These are phyloP conservation scores for Anaeramoeba flamelloides DNA, from an alignment of 78 protist species.

Conservation along the genomic window DNA sequence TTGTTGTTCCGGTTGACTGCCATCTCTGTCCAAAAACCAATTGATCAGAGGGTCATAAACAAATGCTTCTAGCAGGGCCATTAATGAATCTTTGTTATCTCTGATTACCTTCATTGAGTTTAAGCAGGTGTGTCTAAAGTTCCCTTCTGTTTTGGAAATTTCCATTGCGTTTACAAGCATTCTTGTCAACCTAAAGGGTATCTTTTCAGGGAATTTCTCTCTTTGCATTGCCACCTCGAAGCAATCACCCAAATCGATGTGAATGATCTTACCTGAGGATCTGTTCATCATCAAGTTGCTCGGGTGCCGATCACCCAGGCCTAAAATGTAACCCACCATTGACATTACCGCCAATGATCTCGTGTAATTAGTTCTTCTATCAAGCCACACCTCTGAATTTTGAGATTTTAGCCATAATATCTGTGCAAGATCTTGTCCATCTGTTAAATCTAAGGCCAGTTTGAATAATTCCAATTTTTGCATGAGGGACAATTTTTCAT, in stretches of 20 bases:
- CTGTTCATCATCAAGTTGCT: neutral
- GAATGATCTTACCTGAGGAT: neutral
- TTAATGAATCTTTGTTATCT: too few species aligned
- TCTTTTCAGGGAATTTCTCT: neutral
- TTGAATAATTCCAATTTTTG: neutral
- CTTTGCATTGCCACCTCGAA: neutral
- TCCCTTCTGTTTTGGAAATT: neutral
- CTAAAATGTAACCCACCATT: neutral
- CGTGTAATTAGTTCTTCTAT: neutral
- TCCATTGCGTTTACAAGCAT: neutral
- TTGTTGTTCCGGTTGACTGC: too few species aligned
- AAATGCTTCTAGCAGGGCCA: too few species aligned
- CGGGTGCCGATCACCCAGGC: neutral
- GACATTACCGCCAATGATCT: neutral
- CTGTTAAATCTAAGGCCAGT: neutral
- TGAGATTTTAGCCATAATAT: neutral
- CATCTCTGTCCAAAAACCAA: too few species aligned
- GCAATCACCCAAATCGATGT: neutral
- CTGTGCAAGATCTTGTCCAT: neutral
- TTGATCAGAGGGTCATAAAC: too few species aligned
- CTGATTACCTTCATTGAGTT: too few species aligned
- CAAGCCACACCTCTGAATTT: neutral
- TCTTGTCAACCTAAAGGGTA: neutral
- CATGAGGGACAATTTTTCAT: neutral
- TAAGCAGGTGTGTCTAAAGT: too few species aligned